A percentile compares a stretch with the other conserved stretches of the same genome.
These are phyloP conservation scores for Solanum clarkiae DNA, from an alignment of 257 asterid genomes.

Conservation along the genomic window DNA sequence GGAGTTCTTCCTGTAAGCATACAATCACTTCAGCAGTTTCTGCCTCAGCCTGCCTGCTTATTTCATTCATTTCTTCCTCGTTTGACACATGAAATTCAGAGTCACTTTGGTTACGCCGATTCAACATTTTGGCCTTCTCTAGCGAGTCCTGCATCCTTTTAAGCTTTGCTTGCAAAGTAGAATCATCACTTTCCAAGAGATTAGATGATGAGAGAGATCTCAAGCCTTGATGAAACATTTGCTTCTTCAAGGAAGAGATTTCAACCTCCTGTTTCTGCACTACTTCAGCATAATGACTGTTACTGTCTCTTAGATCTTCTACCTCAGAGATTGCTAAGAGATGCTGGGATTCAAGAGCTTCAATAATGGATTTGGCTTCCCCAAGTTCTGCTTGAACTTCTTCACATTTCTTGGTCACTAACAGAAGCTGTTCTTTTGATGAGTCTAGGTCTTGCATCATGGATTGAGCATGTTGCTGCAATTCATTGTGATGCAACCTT, in stretches of 20 bases:
- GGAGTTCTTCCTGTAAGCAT: constrained; percentile 92
- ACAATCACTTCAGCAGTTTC: constrained; percentile 98
- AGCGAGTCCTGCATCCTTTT: constrained; percentile 80
- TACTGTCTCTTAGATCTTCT: constrained; percentile 53
- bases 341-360: constrained; percentile 91
- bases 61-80: constrained; percentile 71
- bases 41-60: constrained; percentile 83
- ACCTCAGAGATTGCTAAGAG: constrained; percentile 51
- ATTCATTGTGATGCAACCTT: constrained; percentile 38
- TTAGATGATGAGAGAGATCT: constrained; percentile 27
- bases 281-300: constrained; percentile 25
- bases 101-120: constrained; percentile 51
- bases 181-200: constrained; percentile 27
- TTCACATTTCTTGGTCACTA: constrained; percentile 34
- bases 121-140: constrained; percentile 73
- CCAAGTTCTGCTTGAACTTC: constrained; percentile 46
- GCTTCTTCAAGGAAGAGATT: constrained; percentile 42
- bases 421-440: constrained; percentile 36
- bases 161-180: constrained; percentile 59
- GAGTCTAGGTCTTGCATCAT: constrained; percentile 42
- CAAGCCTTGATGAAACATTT: constrained; percentile 18
- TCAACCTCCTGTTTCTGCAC: constrained; percentile 47
- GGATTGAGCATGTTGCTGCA: constrained; percentile 40
- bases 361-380: constrained; percentile 48
- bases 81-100: constrained; percentile 42